Conservation (phyloP, 345 rosid species). For the Euclidium syriacum region DNA sequence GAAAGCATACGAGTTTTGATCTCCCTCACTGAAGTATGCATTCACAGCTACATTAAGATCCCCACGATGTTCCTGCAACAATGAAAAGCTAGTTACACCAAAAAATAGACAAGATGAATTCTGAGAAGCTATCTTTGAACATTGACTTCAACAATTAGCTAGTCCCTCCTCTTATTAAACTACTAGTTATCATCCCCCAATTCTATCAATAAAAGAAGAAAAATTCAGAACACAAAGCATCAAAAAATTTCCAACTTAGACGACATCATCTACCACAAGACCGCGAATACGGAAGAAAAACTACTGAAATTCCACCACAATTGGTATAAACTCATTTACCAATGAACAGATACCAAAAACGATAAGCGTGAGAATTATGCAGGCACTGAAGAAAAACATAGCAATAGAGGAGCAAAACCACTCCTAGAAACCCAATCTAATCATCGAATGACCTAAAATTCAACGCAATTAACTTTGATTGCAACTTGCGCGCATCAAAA, state of each 20-base stretch:
- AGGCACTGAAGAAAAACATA: neutral
- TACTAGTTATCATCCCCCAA: too few species aligned
- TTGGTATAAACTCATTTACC: too few species aligned
- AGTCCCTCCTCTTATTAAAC: too few species aligned
- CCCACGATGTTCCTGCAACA: slow-evolving; percentile 70
- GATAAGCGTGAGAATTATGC: neutral
- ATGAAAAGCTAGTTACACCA: neutral
- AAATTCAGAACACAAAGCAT: too few species aligned
- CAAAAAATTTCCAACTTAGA: too few species aligned
- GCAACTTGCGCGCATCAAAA: neutral
- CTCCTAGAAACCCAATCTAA: slow-evolving; percentile 15
- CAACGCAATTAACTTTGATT: slow-evolving; percentile 5
- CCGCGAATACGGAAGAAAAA: too few species aligned
- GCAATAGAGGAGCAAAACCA: slow-evolving; percentile 33
- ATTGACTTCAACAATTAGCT: neutral
- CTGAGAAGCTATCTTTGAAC: neutral
- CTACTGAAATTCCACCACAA: too few species aligned
- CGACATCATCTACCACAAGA: too few species aligned
- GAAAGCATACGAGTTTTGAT: slow-evolving; percentile 46
- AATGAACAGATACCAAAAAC: neutral
- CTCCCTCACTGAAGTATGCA: slow-evolving; percentile 86
- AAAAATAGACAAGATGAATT: neutral
- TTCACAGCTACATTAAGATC: slow-evolving; percentile 94
- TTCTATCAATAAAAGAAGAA: too few species aligned
- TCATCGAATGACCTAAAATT: neutral